Base-by-base conservation (phyloP, 208 protist species). In the Trypanosoma boissoni region DNA sequence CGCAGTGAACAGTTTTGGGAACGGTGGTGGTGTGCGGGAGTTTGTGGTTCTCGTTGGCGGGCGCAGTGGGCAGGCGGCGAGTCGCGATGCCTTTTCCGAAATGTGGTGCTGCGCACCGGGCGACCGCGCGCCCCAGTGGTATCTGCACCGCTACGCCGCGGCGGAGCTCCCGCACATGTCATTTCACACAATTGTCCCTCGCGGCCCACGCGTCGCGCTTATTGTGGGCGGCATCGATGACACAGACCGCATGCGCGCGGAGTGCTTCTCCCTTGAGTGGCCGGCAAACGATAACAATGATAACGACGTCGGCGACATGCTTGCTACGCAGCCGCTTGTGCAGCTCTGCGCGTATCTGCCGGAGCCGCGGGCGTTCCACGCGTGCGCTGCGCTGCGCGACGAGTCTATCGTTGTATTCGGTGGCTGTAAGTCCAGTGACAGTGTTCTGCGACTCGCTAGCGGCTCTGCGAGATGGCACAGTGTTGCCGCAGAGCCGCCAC, bases 381-480 rank as follows among this genome's bases (percentile, higher is more conserved):
- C 69, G 48, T 78, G 63, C 24, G 53, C 69, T 6, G 42, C 64
- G 16, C 60, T 92, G 14, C 42, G 44, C 1, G 78, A 92, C 32
- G 69, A 66, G 52, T 85, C 73, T 5, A 68, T 92, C 24, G 72
- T 88, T 28, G 51, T 92, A 7, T 62, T 92, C 18, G 80, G 85
- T 23, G 80, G 80, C 14, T 52, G 76, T 39, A 57, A 63, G 51
- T 56, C 71, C 8, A 16, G 60, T 61, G 36, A 69, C 20, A 18
- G 10, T 57, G 20, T 68, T 46, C 31, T 68, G 34, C 46, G 42
- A 0, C 36, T 68, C 12, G 6, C 36, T 10, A 1, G 8, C 2
- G 18, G 21, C 12, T 44, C 41, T 4, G 28, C 32, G 18, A 21
- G 46, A 16, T 68, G 63, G 63, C 0, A 50, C 4, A 14, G 42